phyloP scores from a whole-genome alignment of 305 asterid genomes.

The Striga hermonthica region DNA sequence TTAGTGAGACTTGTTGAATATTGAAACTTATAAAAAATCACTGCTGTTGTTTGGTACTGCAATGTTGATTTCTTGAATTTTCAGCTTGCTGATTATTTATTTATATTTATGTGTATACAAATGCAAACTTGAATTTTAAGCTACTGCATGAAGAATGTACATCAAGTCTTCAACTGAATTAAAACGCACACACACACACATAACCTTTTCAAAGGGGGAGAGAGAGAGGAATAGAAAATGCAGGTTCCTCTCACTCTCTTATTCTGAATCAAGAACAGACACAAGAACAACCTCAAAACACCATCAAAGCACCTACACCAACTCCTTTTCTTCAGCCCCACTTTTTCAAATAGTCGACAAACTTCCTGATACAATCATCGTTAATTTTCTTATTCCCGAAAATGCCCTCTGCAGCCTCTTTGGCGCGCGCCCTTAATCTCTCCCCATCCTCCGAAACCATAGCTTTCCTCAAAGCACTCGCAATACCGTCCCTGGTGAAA shows the following conservation, averaged over 20 bases:
- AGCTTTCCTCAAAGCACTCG: conserved; percentile 30
- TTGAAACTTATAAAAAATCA: conserved; percentile 24
- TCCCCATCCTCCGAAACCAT: conserved; percentile 25
- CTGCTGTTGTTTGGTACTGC: conserved; percentile 5
- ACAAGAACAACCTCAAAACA: background rate
- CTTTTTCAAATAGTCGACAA: too few species aligned
- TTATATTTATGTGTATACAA: background rate
- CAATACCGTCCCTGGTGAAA: conserved; percentile 34
- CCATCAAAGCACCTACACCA: too few species aligned
- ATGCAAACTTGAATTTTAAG: too few species aligned
- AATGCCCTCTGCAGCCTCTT: conserved; percentile 26
- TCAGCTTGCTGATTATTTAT: background rate
- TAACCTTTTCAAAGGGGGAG: too few species aligned
- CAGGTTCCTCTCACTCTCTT: background rate
- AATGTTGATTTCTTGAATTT: background rate
- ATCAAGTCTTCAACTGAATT: too few species aligned
- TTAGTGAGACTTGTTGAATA: conserved; percentile 16
- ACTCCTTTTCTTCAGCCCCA: too few species aligned
- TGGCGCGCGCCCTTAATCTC: too few species aligned
- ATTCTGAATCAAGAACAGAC: background rate
- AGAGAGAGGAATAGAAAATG: too few species aligned
- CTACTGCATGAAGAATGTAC: too few species aligned
- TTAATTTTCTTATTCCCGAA: conserved; percentile 34
- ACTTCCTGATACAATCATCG: background rate
- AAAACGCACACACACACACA: too few species aligned